Evolutionary conservation across 106 monocot genomes (phyloP), one percentile per base, ranked within the genome.

Genomic region (Posidonia australis): DNA sequence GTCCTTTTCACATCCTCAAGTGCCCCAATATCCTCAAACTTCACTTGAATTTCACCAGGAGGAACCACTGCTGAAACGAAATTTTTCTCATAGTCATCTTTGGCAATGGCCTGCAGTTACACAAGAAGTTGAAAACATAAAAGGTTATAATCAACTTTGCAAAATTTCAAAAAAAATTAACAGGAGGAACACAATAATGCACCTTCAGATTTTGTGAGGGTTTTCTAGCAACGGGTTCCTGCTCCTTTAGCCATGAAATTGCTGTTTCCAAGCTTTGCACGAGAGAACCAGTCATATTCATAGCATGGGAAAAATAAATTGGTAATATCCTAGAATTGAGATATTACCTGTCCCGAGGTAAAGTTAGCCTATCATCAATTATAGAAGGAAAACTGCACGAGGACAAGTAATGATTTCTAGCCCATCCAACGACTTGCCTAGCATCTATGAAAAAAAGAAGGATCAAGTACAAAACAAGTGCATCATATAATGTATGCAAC

Each of bases 1-100:
- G 87, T 87, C 27, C 29, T 80, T 76, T 98, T 98, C 46, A 98
- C 91, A 74, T 91, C 87, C 52, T 98, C 98, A 54, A 98, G 82
- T 66, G 98, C 98, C 14, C 98, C 98, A 74, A 98, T 85, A 74
- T 98, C 90, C 67, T 91, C 91, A 81, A 91, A 98, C 45, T 76
- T 91, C 22, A 98, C 87, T 45, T 83, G 91, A 69, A 88, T 77
- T 77, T 98, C 98, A 66, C 82, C 84, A 56, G 98, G 72, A 13
- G 91, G 83, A 29, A 98, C 86, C 51, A 98, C 91, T 7, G 98
- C 84, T 26, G 90, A 88, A 73, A 98, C 65, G 46, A 98, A 98
- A 70, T 87, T 88, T 70, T 78, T 87, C 74, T 98, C 98, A 68
- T 85, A 98, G 51, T 98, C 98, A 62, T 98, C 91, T 81, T 88